Percentiles rank a stretch among this genome's conserved stretches.
Conservation (phyloP, 176 grass and related monocot species). For the Ananas comosus region DNA sequence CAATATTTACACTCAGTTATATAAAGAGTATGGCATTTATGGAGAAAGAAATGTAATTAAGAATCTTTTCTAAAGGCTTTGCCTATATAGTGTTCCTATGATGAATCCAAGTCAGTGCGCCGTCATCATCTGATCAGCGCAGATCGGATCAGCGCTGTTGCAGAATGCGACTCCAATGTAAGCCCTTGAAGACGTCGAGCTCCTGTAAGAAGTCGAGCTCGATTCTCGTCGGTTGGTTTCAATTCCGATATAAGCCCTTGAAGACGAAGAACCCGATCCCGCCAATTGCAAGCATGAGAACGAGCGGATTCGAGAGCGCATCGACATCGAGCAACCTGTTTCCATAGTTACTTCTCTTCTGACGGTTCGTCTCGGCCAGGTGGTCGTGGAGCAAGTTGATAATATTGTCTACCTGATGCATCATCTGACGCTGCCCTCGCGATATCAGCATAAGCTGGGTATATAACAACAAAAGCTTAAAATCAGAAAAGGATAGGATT, state of each 20-base stretch:
- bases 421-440: slow-evolving; percentile 75
- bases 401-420: slow-evolving; percentile 84
- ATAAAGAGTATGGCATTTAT: too few relatives aligned
- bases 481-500: not conserved
- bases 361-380: slow-evolving; percentile 26
- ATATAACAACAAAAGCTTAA: slow-evolving; percentile 13
- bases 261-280: slow-evolving; percentile 44
- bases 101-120: too few relatives aligned
- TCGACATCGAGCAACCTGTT: slow-evolving; percentile 37
- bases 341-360: slow-evolving; percentile 29
- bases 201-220: too few relatives aligned
- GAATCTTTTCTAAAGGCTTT: too few relatives aligned
- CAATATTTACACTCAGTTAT: too few relatives aligned
- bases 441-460: slow-evolving; percentile 54
- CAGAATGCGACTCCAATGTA: too few relatives aligned
- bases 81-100: too few relatives aligned
- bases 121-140: too few relatives aligned
- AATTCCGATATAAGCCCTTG: slow-evolving; percentile 40
- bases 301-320: slow-evolving; percentile 33
- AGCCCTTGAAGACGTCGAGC: too few relatives aligned
- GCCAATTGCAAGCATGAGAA: slow-evolving; percentile 39
- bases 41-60: too few relatives aligned
- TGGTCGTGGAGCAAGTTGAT: slow-evolving; percentile 60
- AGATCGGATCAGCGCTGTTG: too few relatives aligned
- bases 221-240: not conserved